Percentiles rank a stretch among this genome's conserved stretches.
Conservation (phyloP, 2,329 filamentous ascomycete genomes). For the Plenodomus lindquistii region DNA sequence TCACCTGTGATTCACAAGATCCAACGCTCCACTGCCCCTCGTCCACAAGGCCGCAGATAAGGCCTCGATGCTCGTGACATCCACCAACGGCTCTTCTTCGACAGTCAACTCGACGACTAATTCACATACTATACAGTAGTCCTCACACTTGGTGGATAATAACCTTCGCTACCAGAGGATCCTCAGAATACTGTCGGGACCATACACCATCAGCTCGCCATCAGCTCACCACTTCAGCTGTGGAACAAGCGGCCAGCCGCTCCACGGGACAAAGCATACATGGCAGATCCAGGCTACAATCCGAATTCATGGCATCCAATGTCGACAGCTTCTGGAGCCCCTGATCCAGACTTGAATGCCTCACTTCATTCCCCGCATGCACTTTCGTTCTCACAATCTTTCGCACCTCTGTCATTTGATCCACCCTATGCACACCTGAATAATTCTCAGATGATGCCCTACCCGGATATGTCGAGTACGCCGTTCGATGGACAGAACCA, state of each 20-base stretch:
- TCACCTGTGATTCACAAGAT: constrained; percentile 21
- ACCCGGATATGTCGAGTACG: constrained; percentile 9
- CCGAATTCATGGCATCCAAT: constrained; percentile 20
- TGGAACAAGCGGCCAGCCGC: not conserved
- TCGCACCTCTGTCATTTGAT: constrained; percentile 11
- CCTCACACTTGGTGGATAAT: not conserved
- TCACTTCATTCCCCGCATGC: constrained; percentile 20
- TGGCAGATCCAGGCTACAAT: constrained; percentile 34
- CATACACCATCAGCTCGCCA: constrained; percentile 1
- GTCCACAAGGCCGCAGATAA: constrained; percentile 20
- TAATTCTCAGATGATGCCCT: constrained; percentile 13
- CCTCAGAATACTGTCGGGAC: not conserved
- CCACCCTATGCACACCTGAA: constrained; percentile 5
- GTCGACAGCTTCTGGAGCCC: constrained; percentile 19
- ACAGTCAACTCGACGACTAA: not conserved
- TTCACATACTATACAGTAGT: not conserved
- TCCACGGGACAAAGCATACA: constrained; percentile 11
- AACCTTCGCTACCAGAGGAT: not conserved
- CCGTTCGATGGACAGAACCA: constrained; percentile 12
- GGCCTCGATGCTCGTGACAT: constrained; percentile 5
- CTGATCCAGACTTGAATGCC: constrained; percentile 22
- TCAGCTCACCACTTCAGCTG: not conserved
- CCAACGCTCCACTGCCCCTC: constrained; percentile 19
- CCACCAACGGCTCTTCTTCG: not conserved
- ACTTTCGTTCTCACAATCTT: constrained; percentile 17